Conservation (phyloP, 2,329 filamentous ascomycete species). For the Aspergillus sp. region DNA sequence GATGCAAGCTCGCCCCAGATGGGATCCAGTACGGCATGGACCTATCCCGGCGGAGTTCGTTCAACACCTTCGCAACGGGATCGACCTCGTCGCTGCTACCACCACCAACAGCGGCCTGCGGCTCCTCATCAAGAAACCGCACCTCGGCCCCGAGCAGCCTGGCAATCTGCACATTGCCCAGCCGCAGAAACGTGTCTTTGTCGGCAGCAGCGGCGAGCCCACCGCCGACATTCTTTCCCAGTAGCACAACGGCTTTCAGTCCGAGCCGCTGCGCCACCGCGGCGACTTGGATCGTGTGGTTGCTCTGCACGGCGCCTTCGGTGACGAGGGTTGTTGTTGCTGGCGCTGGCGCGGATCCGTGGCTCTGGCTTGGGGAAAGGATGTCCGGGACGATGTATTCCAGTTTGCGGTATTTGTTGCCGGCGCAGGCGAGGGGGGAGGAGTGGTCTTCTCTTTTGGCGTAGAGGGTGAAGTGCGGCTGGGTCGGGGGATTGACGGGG, state of each 20-base stretch:
- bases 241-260: slow-evolving; percentile 16
- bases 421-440: slow-evolving; percentile 24
- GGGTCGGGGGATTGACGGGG: slow-evolving; percentile 3
- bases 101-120: background rate
- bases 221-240: slow-evolving; percentile 21
- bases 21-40: slow-evolving; percentile 27
- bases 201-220: slow-evolving; percentile 12
- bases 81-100: slow-evolving; percentile 43
- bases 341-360: slow-evolving; percentile 4
- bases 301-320: slow-evolving; percentile 29
- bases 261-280: slow-evolving; percentile 20
- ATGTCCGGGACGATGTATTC: slow-evolving; percentile 30
- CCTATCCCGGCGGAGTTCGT: slow-evolving; percentile 11
- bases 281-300: slow-evolving; percentile 28
- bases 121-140: slow-evolving; percentile 38
- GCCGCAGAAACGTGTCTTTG: slow-evolving; percentile 11
- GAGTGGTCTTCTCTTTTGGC: slow-evolving; percentile 28
- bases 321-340: slow-evolving; percentile 22
- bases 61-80: slow-evolving; percentile 19
- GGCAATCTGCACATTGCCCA: slow-evolving; percentile 20
- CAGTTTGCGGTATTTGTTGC: slow-evolving; percentile 32
- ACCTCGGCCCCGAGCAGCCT: slow-evolving; percentile 30
- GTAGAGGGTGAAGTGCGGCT: slow-evolving; percentile 16
- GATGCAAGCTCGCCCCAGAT: slow-evolving; percentile 25
- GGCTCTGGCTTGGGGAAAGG: slow-evolving; percentile 9